A percentile compares a stretch with the other conserved stretches of the same genome.
Conservation (phyloP, 176 grass and related monocot species). For the Hyparrhenia diplandra region DNA sequence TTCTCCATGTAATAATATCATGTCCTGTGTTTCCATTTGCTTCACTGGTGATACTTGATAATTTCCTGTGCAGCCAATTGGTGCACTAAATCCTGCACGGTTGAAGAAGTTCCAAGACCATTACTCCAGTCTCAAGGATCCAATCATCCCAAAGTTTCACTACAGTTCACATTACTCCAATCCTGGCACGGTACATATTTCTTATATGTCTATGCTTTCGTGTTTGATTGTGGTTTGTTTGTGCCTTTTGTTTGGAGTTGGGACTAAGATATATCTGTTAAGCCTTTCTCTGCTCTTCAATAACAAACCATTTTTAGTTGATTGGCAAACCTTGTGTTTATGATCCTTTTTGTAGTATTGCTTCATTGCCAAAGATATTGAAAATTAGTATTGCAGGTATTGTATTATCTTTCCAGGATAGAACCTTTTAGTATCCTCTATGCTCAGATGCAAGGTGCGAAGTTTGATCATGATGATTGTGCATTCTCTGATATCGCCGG, state of each 20-base stretch:
- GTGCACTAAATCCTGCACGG: conserved; percentile 84
- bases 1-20: conserved; percentile 17
- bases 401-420: conserved; percentile 52
- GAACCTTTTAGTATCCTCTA: conserved; percentile 45
- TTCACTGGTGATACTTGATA: conserved; percentile 23
- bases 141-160: conserved; percentile 88
- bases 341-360: conserved; percentile 4
- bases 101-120: conserved; percentile 89
- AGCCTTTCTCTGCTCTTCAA: not conserved
- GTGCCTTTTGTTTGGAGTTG: conserved; percentile 3
- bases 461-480: conserved; percentile 29
- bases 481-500: conserved; percentile 27
- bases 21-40: conserved; percentile 14
- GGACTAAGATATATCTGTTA: conserved; percentile 8
- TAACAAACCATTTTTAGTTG: not conserved
- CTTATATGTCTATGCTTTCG: conserved; percentile 9
- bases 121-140: conserved; percentile 78
- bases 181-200: conserved; percentile 47
- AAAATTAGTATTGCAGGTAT: conserved; percentile 38
- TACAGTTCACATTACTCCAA: conserved; percentile 93
- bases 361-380: conserved; percentile 8
- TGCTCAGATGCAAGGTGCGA: conserved; percentile 29
- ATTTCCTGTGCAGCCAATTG: conserved; percentile 79
- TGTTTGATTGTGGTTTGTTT: conserved; percentile 27
- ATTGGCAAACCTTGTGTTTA: not conserved